phyloP scores from a whole-genome alignment of 1,284 basidiomycete genomes.

The Abortiporus biennis region DNA sequence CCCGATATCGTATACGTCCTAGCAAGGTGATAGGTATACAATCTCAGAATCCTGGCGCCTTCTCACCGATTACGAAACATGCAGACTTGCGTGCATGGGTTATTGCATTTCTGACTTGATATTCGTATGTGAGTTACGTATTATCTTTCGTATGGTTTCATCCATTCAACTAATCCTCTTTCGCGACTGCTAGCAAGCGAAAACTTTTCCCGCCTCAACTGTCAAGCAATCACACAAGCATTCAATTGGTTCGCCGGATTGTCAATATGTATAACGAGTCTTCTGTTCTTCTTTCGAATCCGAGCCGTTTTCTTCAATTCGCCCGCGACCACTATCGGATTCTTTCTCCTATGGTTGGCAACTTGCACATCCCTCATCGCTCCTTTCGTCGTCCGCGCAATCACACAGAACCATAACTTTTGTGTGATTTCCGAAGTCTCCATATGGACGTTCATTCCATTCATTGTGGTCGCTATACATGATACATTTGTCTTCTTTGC shows the following conservation, averaged over 20 bases:
- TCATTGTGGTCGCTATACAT: conserved; percentile 19
- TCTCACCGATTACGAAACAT: no score
- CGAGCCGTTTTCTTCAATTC: no score
- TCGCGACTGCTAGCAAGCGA: no score
- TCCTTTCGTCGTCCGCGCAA: conserved; percentile 17
- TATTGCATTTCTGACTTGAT: no score
- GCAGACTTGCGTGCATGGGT: no score
- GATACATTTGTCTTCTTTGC: conserved; percentile 27
- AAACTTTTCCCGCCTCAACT: not conserved
- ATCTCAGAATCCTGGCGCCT: no score
- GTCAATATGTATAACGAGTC: conserved; percentile 21
- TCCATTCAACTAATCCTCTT: no score
- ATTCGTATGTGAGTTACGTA: no score
- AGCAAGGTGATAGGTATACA: no score
- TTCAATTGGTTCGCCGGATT: conserved; percentile 10
- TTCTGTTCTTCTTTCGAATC: conserved; percentile 32
- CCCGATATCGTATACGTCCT: no score
- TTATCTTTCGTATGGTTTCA: no score
- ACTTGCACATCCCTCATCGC: conserved; percentile 20
- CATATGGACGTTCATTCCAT: conserved; percentile 13
- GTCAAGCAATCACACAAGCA: not conserved
- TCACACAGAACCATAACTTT: conserved; percentile 21
- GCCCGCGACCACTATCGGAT: conserved; percentile 20
- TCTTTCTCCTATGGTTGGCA: conserved; percentile 26
- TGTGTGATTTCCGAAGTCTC: conserved; percentile 20